Base-by-base conservation (phyloP, 345 rosid species). In the Gossypium thurberi region DNA sequence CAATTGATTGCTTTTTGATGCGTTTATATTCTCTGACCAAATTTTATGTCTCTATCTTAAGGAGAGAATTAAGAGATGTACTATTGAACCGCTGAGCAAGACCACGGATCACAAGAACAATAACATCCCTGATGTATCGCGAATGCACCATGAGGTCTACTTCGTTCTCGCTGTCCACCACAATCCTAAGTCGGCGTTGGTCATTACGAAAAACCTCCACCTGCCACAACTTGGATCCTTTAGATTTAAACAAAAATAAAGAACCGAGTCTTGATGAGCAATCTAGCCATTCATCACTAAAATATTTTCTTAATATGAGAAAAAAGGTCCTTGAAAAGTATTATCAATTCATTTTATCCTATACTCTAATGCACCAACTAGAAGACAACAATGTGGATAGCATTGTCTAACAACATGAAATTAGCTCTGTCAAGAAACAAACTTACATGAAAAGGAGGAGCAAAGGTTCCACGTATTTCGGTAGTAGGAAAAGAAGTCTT, bases 391-490 rank as follows among this genome's bases (percentile, higher is more conserved):
- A 26, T 0, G 10, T 21, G 57, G 58, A 17, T 26, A 26, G 23
- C 43, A 26, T n/a, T 14, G 21, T 60, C 44, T 6, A 62, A n/a
- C 44, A 14, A 62, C 23, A 33, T 28, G 46, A 18, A 62, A 58
- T 15, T 9, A 44, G 21, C 44, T 50, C 71, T 26, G 40, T 26
- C 59, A 58, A 43, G 44, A 50, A 33, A 75, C 33, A 65, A 76
- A 83, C 92, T 82, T 86, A 94, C 98, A 76, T 92, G 97, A 75
- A 94, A 94, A 6, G 98, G 98, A 79, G 97, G 97, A 80, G 86
- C 88, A 72, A 86, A 94, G 83, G 80, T 92, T 83, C 98, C 98
- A 43, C 98, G 95, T 81, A 90, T 87, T 84, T 94, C 98, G 25
- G 97, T 90, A 26, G 86, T 80, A 28, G 98, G 86, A 69, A 94